Base-by-base conservation (phyloP, 2,329 filamentous ascomycete genomes). In the Dactylonectria macrodidyma region DNA sequence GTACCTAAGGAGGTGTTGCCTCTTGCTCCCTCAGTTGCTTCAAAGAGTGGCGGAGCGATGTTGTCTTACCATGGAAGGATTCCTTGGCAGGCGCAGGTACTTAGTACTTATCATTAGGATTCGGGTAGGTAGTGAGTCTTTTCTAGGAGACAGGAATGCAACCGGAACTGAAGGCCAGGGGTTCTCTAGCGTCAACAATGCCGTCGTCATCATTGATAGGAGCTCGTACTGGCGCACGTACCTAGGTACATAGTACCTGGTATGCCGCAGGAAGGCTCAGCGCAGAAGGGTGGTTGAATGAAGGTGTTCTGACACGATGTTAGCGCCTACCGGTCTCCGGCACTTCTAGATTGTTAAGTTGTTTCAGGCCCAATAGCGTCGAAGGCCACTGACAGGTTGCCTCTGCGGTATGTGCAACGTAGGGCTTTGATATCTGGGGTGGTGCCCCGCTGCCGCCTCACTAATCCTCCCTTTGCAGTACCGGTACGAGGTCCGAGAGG, bases 351-450 rank as follows among this genome's bases (percentile, higher is more conserved):
- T 19, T 30, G 26, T 30, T 30, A 30, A 30, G 26, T 30, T 50
- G 47, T 24, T 26, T 38, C 36, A 38, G 36, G 12, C 36, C 36
- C 36, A 38, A 38, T 38, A 14, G 26, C 26, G 7, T 30, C 36
- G 3, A 16, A 16, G 41, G 16, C 41, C 14, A 44, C 12, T 19
- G 26, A 52, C 50, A 54, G 51, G n/a, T 24, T 33, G 48, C 14
- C 10, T 47, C 14, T 44, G 41, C 41, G 41, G 41, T 44, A 7
- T 14, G 41, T 44, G 7, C 41, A n/a, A 44, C 41, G 41, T 44
- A 44, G 47, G 22, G 33, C 16, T 12, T 16, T 52, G 50, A 34
- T 34, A 30, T 52, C 50, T n/a, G 50, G 50, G 50, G 50, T 33
- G n/a, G 8, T 34, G 12, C 30, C 50, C n/a, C 50, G 19, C n/a